Percentiles rank a stretch among this genome's conserved stretches.
These are phyloP conservation scores for Silene uniflora DNA, from an alignment of 148 eudicot genomes.

Conservation along the genomic window DNA sequence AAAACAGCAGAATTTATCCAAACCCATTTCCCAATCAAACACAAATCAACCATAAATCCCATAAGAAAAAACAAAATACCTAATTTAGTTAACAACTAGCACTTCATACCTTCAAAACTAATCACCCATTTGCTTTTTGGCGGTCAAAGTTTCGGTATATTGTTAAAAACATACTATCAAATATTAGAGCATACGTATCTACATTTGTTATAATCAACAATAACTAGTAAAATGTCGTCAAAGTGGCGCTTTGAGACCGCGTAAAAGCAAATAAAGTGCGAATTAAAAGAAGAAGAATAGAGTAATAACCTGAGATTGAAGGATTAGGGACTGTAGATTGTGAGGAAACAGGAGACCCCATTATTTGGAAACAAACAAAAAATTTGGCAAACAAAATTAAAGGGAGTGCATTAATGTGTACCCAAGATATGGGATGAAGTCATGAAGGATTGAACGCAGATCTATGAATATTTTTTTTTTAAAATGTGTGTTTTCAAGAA, in stretches of 20 bases:
- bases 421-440: background rate
- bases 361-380: too few species aligned
- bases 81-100: background rate
- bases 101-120: too few species aligned
- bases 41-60: background rate
- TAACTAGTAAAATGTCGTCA: too few species aligned
- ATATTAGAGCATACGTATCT: background rate
- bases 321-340: constrained; percentile 23
- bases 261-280: too few species aligned
- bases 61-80: background rate
- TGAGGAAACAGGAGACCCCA: constrained; percentile 10
- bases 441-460: constrained; percentile 4
- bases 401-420: too few species aligned
- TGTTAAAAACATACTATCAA: background rate
- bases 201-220: too few species aligned
- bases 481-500: too few species aligned
- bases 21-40: background rate
- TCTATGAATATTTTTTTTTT: constrained; percentile 1
- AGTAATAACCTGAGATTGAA: constrained; percentile 25
- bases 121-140: too few species aligned
- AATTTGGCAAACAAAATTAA: background rate
- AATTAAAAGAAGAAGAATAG: too few species aligned
- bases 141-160: too few species aligned
- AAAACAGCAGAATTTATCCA: background rate
- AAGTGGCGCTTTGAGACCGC: too few species aligned